A percentile compares a stretch with the other conserved stretches of the same genome.
These are phyloP conservation scores for Oehlia diaphana DNA, from an alignment of 192 early-diverging fungal species.

Conservation along the genomic window DNA sequence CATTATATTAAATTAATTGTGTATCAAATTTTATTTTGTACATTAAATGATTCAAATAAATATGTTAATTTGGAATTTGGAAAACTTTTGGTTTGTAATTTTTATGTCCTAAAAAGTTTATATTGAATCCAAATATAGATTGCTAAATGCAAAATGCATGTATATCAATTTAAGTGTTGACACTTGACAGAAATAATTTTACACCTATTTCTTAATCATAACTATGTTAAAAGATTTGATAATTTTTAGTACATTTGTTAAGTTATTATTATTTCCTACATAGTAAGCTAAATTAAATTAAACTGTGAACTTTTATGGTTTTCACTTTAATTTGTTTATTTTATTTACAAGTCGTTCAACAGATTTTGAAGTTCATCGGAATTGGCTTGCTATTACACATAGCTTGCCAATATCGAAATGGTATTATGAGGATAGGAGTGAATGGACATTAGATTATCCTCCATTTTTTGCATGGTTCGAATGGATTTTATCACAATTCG, in stretches of 20 bases:
- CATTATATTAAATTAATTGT: too few relatives aligned
- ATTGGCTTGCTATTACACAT: constrained; percentile 94
- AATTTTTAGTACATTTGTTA: constrained; percentile 51
- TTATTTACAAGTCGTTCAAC: constrained; percentile 71
- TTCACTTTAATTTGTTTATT: neutral
- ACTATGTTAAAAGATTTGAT: constrained; percentile 44
- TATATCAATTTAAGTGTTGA: too few relatives aligned
- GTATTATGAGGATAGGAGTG: constrained; percentile 84
- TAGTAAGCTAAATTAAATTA: constrained; percentile 51
- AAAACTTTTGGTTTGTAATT: too few relatives aligned
- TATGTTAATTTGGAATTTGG: too few relatives aligned
- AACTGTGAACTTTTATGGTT: neutral
- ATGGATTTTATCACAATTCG: constrained; percentile 66
- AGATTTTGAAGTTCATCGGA: constrained; percentile 98
- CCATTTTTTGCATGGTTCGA: constrained; percentile 99
- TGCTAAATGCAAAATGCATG: neutral
- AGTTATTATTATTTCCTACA: constrained; percentile 69
- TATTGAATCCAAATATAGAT: neutral
- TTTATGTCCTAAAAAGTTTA: neutral
- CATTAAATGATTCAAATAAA: too few relatives aligned
- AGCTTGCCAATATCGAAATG: constrained; percentile 77
- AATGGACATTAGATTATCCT: constrained; percentile 97
- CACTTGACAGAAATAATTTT: too few relatives aligned
- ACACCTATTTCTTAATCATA: neutral
- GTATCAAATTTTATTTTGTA: too few relatives aligned